Percentiles rank a stretch among this genome's conserved stretches.
Conservation (phyloP, 495 filamentous ascomycete species). For the Extremus antarcticus region DNA sequence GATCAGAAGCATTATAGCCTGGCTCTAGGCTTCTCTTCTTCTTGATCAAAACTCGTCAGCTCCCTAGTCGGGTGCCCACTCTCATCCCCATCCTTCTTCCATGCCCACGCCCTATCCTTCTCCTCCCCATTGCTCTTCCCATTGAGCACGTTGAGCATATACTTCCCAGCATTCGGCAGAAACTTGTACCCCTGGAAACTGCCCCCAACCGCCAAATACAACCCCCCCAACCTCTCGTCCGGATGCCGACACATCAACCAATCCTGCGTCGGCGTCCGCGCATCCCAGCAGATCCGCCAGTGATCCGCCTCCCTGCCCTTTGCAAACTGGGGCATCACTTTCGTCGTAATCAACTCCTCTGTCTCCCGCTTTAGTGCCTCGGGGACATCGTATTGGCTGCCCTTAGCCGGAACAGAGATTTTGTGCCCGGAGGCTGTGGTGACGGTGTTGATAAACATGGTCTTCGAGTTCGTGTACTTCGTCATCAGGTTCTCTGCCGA, state of each 20-base stretch:
- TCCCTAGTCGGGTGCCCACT: too few species aligned
- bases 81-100: slow-evolving; percentile 1
- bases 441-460: slow-evolving; percentile 10
- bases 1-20: too few species aligned
- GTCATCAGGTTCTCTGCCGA: neutral
- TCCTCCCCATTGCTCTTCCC: slow-evolving; percentile 12
- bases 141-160: slow-evolving; percentile 32
- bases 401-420: slow-evolving; percentile 2
- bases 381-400: neutral
- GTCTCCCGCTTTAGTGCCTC: slow-evolving; percentile 3
- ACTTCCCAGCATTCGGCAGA: slow-evolving; percentile 38
- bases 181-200: slow-evolving; percentile 40
- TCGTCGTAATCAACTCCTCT: neutral
- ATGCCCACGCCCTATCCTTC: slow-evolving; percentile 7
- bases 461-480: slow-evolving; percentile 3
- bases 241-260: slow-evolving; percentile 20
- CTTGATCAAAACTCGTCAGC: neutral
- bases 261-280: slow-evolving; percentile 22
- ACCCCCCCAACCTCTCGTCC: slow-evolving; percentile 18
- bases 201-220: slow-evolving; percentile 42
- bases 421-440: neutral
- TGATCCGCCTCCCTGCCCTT: neutral
- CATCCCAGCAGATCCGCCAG: slow-evolving; percentile 20
- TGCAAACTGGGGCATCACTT: slow-evolving; percentile 2
- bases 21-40: too few species aligned